Conservation (phyloP, 108 stramenopile genomes). For the Chaetoceros tenuissimus region DNA sequence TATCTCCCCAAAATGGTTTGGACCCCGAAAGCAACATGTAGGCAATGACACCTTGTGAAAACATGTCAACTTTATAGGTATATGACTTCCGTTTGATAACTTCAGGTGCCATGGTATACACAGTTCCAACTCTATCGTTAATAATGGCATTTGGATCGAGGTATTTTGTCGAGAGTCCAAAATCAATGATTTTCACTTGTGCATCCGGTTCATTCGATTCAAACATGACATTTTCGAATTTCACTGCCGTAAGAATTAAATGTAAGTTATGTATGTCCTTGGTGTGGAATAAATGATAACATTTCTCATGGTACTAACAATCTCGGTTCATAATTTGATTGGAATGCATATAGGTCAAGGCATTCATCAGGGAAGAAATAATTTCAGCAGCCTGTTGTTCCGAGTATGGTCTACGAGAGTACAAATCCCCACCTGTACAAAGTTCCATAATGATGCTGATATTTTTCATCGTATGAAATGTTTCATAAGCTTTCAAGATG, state of each 20-base stretch:
- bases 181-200: slow-evolving; percentile 66
- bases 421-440: slow-evolving; percentile 65
- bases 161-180: slow-evolving; percentile 73
- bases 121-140: slow-evolving; percentile 59
- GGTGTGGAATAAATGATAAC: neutral
- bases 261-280: slow-evolving; percentile 5
- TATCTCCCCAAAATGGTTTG: slow-evolving; percentile 63
- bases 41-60: slow-evolving; percentile 66
- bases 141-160: slow-evolving; percentile 17
- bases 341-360: slow-evolving; percentile 72
- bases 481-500: slow-evolving; percentile 85
- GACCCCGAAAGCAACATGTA: slow-evolving; percentile 63
- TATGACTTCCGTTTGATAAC: slow-evolving; percentile 72
- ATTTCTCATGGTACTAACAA: neutral
- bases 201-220: slow-evolving; percentile 30
- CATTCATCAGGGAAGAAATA: slow-evolving; percentile 43
- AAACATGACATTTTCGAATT: slow-evolving; percentile 78
- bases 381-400: slow-evolving; percentile 40
- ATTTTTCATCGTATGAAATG: slow-evolving; percentile 50
- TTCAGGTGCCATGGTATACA: slow-evolving; percentile 81
- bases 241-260: neutral
- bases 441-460: slow-evolving; percentile 69
- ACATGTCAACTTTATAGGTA: slow-evolving; percentile 65
- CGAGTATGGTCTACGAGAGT: slow-evolving; percentile 38
- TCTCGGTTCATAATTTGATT: neutral